phyloP scores from a whole-genome alignment of 1,139 yeast genomes.

The Scheffersomyces insectosa region DNA sequence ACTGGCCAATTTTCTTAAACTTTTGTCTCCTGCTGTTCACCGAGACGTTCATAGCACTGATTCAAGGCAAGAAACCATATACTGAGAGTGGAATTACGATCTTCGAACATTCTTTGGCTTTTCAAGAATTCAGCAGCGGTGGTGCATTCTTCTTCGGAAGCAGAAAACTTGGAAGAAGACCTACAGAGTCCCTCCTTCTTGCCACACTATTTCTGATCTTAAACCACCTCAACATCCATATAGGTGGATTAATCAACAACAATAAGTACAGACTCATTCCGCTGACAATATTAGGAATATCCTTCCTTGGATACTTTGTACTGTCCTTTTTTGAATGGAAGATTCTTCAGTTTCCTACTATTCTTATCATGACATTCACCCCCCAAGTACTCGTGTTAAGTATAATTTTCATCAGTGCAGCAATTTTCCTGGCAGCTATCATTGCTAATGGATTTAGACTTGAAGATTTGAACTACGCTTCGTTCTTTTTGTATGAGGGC shows the following conservation, averaged over 20 bases:
- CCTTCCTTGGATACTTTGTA: constrained; percentile 49
- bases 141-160: constrained; percentile 30
- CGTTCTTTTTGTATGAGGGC: constrained; percentile 35
- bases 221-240: constrained; percentile 58
- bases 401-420: constrained; percentile 50
- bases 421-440: constrained; percentile 55
- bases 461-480: constrained; percentile 48
- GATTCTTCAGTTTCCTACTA: constrained; percentile 51
- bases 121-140: constrained; percentile 65
- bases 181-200: constrained; percentile 55
- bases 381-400: constrained; percentile 61
- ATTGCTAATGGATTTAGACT: constrained; percentile 57
- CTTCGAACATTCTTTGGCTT: constrained; percentile 73
- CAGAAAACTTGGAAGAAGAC: constrained; percentile 25
- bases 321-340: constrained; percentile 36
- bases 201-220: constrained; percentile 53
- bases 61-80: constrained; percentile 58
- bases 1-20: constrained; percentile 64
- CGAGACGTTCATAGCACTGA: constrained; percentile 68
- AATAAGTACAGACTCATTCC: constrained; percentile 61
- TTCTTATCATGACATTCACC: constrained; percentile 54
- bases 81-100: constrained; percentile 71
- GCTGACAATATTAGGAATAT: constrained; percentile 55
- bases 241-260: constrained; percentile 54
- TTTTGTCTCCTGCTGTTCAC: constrained; percentile 65